Evolutionary conservation across 345 rosid genomes (phyloP), one percentile per base, ranked within the genome.

Genomic region (Rhodomyrtus tomentosa): DNA sequence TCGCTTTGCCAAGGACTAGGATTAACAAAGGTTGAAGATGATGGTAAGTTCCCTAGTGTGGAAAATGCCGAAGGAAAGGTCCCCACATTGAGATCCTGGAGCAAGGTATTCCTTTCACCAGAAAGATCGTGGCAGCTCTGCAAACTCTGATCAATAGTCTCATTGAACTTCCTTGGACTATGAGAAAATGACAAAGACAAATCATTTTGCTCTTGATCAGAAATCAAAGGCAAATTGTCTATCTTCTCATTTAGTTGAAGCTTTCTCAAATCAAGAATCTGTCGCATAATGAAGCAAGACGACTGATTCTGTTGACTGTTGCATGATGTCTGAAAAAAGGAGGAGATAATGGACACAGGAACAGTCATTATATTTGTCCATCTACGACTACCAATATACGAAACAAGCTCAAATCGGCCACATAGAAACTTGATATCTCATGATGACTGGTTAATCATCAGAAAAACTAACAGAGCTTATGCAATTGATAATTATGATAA

Each of bases 231-330:
- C 5, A 85, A 83, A 59, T 10, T 52, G 48, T 55, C 50, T 51
- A 83, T 87, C 81, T 85, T 87, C 84, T 92, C 92, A 36, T 55
- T 90, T 14, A 91, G 91, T 87, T 91, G 93, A 89, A 93, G 89
- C 88, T 85, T 91, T 87, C 91, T 89, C 90, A 94, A 82, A 86
- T 93, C 93, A 84, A 94, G 93, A 90, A 96, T 93, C 90, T 96
- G 97, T 85, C 89, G 94, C 90, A 92, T 82, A 85, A 94, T 89
- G 85, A 86, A 89, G 84, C 90, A 86, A 56, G 86, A 81, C 24
- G 84, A 82, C 50, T 51, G 85, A 12, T 83, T 79, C 83, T 84
- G 85, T 83, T 59, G 85, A 55, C 86, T 80, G 36, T 83, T 81
- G 27, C 21, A 13, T 58, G 85, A 85, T 83, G 62, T 83, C 92